phyloP scores from a whole-genome alignment of 441 rosid genomes.

The Biscutella laevigata region DNA sequence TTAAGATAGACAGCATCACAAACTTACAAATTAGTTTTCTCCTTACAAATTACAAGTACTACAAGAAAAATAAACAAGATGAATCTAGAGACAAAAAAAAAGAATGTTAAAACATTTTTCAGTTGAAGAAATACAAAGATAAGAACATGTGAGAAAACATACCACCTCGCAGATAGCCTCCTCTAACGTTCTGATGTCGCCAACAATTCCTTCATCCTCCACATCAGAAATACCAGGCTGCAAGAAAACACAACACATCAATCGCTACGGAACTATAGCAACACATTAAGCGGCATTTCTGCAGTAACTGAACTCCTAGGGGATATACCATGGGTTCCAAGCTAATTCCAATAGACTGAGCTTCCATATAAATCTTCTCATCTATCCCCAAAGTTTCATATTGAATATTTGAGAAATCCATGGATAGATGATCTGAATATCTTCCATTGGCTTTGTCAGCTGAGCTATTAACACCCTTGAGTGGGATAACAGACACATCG shows the following conservation, averaged over 20 bases:
- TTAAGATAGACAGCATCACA: conserved; percentile 21
- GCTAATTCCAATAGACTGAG: conserved; percentile 69
- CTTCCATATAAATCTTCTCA: conserved; percentile 68
- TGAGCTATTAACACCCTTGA: conserved; percentile 28
- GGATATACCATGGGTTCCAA: conserved; percentile 53
- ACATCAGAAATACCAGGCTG: conserved; percentile 45
- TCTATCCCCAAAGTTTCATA: conserved; percentile 54
- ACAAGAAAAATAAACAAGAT: neutral
- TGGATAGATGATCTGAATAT: conserved; percentile 32
- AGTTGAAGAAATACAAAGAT: neutral
- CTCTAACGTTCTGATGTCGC: conserved; percentile 51
- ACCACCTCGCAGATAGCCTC: conserved; percentile 61
- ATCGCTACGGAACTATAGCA: conserved; percentile 1
- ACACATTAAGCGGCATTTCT: conserved; percentile 6
- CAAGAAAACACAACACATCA: conserved; percentile 21
- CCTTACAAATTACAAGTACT: neutral
- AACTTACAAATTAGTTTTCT: neutral
- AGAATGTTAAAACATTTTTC: no score
- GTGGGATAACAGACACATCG: conserved; percentile 30
- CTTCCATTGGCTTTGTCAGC: conserved; percentile 39
- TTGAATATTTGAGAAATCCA: conserved; percentile 38
- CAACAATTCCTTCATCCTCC: conserved; percentile 54
- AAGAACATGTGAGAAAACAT: conserved; percentile 17
- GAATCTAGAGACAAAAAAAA: neutral
- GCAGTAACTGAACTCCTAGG: neutral